Percentiles rank a stretch among this genome's conserved stretches.
phyloP scores from a whole-genome alignment of 2,329 filamentous ascomycete species.

The Biscogniauxia sp. region DNA sequence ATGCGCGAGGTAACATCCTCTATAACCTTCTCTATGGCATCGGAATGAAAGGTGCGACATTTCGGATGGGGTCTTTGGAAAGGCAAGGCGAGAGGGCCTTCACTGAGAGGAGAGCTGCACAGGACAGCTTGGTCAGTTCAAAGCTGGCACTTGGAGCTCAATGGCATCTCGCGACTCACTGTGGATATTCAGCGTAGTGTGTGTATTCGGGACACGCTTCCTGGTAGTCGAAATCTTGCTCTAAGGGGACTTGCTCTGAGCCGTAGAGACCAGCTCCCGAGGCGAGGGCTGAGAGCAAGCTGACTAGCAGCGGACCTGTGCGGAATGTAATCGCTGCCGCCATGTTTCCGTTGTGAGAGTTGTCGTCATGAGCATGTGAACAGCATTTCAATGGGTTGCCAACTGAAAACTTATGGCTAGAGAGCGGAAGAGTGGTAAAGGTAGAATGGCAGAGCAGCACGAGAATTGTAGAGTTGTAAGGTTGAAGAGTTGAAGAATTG shows the following conservation, averaged over 20 bases:
- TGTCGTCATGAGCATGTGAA: neutral
- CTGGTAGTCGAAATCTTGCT: constrained; percentile 31
- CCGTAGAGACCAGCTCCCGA: constrained; percentile 22
- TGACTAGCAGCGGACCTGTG: constrained; percentile 14
- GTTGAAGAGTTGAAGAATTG: neutral
- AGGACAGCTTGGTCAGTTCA: constrained; percentile 13
- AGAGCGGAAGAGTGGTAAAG: neutral
- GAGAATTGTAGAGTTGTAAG: neutral
- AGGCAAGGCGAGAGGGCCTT: constrained; percentile 75
- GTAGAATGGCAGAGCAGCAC: no score
- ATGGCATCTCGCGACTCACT: constrained; percentile 43
- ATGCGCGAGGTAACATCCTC: constrained; percentile 75
- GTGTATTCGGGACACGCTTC: constrained; percentile 64
- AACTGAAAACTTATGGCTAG: neutral
- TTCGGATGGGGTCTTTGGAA: constrained; percentile 78
- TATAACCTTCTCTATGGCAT: constrained; percentile 85
- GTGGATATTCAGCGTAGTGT: constrained; percentile 54
- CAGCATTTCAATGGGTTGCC: neutral
- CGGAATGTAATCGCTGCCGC: neutral
- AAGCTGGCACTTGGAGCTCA: neutral
- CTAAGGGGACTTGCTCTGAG: constrained; percentile 33
- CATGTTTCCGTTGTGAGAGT: constrained; percentile 4
- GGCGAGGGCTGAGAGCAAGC: constrained; percentile 11
- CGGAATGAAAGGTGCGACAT: constrained; percentile 88
- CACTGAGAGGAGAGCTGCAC: constrained; percentile 70